Evolutionary conservation across 768 basidiomycete genomes (phyloP), one percentile per base, ranked within the genome.

Genomic region (Amanita phalloides): DNA sequence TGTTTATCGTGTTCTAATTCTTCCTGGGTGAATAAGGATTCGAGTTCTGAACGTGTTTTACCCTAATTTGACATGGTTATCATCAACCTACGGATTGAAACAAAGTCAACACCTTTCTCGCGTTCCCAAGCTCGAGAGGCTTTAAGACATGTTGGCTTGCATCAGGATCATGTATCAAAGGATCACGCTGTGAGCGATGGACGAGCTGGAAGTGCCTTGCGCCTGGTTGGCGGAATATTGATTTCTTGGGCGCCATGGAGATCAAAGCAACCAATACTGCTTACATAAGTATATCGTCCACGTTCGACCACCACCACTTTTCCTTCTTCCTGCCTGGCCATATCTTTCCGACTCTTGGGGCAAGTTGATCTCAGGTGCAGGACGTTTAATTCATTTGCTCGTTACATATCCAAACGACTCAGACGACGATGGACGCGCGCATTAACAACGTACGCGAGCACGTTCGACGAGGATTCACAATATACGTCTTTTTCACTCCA

Each of bases 121-220:
- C 65, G 63, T 90, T 92, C 49, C 77, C 79, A 57, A 86, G 75
- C 58, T 81, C 77, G 52, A 98, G 75, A 6, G 81, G 76, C 62
- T 90, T 95, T 43, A 98, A 74, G n/a, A 99, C 93, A 64, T 91
- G 84, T 55, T 82, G 77, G 48, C 83, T 83, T 0, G 91, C 90
- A 53, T 92, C 89, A 2, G 90, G 82, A 60, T 98, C 94, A 61
- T 98, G 86, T 57, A 93, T 91, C 45, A 95, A 79, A 2, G 96
- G 96, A 69, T 98, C 96, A 41, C 95, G 73, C 61, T 93, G 93
- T 6, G 94, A 97, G 54, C 96, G 79, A 64, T 98, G 92, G 20
- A 99, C 94, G 36, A 99, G 87, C 70, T 97, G 94, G 60, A 95
- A 98, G 64, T 97, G 94, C 61, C 84, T 82, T 51, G 86, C 83